phyloP scores from a whole-genome alignment of 768 basidiomycete species.

The Vararia minispora region DNA sequence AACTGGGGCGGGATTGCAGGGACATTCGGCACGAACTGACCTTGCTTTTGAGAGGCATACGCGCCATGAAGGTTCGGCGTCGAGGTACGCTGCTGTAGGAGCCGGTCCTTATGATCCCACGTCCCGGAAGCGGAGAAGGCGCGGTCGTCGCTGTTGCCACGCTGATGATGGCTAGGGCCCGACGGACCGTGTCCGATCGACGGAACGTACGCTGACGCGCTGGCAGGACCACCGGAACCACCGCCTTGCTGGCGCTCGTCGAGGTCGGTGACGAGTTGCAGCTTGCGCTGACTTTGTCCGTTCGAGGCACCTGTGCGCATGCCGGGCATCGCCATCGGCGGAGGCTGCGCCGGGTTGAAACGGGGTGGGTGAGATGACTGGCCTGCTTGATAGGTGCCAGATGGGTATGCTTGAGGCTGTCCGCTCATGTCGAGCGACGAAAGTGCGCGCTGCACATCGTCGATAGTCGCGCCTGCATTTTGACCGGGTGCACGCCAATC shows the following conservation, averaged over 20 bases:
- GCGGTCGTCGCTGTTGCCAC: conserved; percentile 21
- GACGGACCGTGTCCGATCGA: conserved; percentile 30
- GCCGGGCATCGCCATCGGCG: conserved; percentile 33
- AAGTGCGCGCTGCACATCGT: conserved; percentile 69
- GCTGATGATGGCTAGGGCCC: conserved; percentile 21
- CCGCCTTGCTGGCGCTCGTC: conserved; percentile 46
- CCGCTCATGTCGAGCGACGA: conserved; percentile 51
- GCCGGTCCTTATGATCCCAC: conserved; percentile 63
- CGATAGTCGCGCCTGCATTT: conserved; percentile 33
- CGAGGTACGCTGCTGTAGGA: conserved; percentile 44
- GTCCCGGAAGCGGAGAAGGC: conserved; percentile 26
- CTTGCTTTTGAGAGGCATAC: conserved; percentile 32
- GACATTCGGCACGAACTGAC: conserved; percentile 43
- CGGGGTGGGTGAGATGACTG: conserved; percentile 59
- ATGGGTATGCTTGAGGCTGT: conserved; percentile 22
- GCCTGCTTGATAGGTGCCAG: conserved; percentile 23
- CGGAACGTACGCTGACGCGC: conserved; percentile 34
- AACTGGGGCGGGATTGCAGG: conserved; percentile 69
- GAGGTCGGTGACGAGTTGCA: conserved; percentile 51
- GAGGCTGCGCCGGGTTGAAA: conserved; percentile 45
- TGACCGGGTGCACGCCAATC: conserved; percentile 47
- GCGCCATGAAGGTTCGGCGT: conserved; percentile 61
- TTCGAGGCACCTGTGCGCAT: conserved; percentile 29
- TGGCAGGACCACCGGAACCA: conserved; percentile 36
- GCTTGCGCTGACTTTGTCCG: conserved; percentile 30